Base-by-base conservation (phyloP, 768 basidiomycete genomes). In the Gymnopilus junonius region DNA sequence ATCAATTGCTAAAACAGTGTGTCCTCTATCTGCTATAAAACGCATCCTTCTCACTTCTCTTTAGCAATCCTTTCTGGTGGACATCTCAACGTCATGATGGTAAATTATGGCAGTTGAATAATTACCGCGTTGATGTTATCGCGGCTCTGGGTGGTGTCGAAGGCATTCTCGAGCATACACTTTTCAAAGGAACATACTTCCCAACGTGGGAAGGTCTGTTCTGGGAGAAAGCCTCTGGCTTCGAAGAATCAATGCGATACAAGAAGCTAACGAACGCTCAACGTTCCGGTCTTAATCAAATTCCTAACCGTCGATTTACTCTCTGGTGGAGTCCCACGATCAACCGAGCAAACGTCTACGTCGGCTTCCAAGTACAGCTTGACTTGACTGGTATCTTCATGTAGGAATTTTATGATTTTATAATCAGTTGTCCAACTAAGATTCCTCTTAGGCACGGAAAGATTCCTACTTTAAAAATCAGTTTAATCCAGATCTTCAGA, bases 321-420 rank as follows among this genome's bases (percentile, higher is more conserved):
- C 83, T 99, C 10, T 99, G 97, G 97, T 97, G 95, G 95, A 94
- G 93, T 73, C 96, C 96, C 25, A 99, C 97, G 0, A 98, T 98
- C 82, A 99, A 99, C 78, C 94, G 97, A 67, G 97, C 97, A 58
- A 99, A 99, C 73, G 96, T 99, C 73, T 97, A 97, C 71, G 96
- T 99, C 75, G 97, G 97, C 87, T 99, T 99, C 93, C 97, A 99
- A 76, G 97, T 99, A 20, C 97, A 99, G 72, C 86, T 99, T 48
- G 97, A 99, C 84, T 77, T 99, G 65, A 99, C 97, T 14, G 95
- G 95, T 71, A 95, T 96, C 65, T 96, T 97, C 84, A 96, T 94
- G 91, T 85, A 50, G 72, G 84, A 10, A 17, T 11, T 27, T n/a
- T 15, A 12, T 51, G 17, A n/a, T 70, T 27, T 40, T 1, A 17